These are phyloP conservation scores for Anastatica hierochuntica DNA, from an alignment of 345 rosid genomes.

Conservation along the genomic window DNA sequence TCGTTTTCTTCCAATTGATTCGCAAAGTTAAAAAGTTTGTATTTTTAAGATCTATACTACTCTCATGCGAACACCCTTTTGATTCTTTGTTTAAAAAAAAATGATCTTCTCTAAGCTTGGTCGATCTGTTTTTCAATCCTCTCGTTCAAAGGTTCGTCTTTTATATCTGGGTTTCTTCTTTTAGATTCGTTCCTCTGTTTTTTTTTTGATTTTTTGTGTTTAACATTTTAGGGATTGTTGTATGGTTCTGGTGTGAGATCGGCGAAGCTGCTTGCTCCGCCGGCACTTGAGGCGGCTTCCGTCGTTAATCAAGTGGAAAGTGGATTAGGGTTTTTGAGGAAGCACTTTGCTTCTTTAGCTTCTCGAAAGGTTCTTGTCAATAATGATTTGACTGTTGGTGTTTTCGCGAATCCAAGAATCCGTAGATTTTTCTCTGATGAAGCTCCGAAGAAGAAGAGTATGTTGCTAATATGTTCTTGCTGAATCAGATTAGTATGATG, in stretches of 20 bases:
- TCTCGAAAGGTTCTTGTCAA: constrained; percentile 22
- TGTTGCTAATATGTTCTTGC: background rate
- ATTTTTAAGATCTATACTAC: constrained; percentile 10
- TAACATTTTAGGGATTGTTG: background rate
- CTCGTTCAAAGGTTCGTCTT: constrained; percentile 25
- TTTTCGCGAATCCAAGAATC: constrained; percentile 54
- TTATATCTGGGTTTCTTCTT: background rate
- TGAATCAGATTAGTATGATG: background rate
- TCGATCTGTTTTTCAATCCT: constrained; percentile 10
- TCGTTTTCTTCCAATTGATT: background rate
- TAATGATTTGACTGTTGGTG: constrained; percentile 36
- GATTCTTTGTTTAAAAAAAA: background rate
- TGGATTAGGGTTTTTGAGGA: constrained; percentile 47
- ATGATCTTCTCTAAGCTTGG: constrained; percentile 26
- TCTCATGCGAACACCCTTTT: constrained; percentile 13
- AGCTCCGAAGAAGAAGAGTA: constrained; percentile 57
- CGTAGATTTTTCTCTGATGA: constrained; percentile 60
- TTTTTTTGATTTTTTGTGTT: background rate
- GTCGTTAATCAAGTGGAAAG: constrained; percentile 24
- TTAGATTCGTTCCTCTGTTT: constrained; percentile 4
- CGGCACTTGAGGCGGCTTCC: constrained; percentile 8
- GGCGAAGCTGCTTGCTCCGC: constrained; percentile 9
- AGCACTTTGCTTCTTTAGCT: constrained; percentile 42
- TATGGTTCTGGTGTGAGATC: constrained; percentile 24
- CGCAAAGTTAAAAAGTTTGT: background rate